A percentile compares a stretch with the other conserved stretches of the same genome.
Conservation (phyloP, 345 rosid species). For the Aquilaria yunnanensis region DNA sequence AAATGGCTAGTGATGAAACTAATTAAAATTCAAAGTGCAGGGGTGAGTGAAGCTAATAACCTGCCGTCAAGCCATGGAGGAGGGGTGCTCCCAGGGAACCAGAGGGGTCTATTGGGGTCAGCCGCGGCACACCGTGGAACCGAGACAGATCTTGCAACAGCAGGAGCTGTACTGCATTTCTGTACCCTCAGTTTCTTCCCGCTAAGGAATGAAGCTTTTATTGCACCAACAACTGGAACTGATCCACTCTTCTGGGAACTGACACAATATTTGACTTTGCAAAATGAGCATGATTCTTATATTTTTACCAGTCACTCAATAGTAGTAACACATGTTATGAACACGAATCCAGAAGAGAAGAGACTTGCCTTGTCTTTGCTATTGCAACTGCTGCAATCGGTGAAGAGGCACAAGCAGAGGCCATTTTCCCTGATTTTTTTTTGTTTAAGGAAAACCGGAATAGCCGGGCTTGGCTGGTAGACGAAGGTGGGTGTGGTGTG, state of each 20-base stretch:
- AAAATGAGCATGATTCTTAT: background rate
- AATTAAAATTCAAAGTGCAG: background rate
- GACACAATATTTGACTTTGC: slow-evolving; percentile 14
- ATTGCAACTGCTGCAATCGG: slow-evolving; percentile 63
- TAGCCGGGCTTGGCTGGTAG: no score
- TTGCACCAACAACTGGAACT: slow-evolving; percentile 23
- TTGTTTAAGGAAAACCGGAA: background rate
- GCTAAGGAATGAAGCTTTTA: slow-evolving; percentile 54
- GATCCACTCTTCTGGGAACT: slow-evolving; percentile 58
- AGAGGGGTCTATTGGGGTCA: slow-evolving; percentile 82
- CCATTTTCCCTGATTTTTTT: slow-evolving; percentile 38
- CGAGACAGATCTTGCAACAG: slow-evolving; percentile 23
- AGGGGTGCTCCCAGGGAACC: slow-evolving; percentile 99
- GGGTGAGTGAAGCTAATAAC: slow-evolving; percentile 15
- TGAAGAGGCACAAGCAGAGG: slow-evolving; percentile 86
- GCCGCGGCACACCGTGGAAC: slow-evolving; percentile 55
- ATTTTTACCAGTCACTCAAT: background rate
- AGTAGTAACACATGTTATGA: background rate
- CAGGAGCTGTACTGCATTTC: slow-evolving; percentile 21
- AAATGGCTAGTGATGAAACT: no score
- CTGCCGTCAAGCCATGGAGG: slow-evolving; percentile 98
- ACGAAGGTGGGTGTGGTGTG: no score
- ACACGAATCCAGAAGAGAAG: background rate
- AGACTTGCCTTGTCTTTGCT: slow-evolving; percentile 64
- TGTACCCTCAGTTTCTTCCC: slow-evolving; percentile 66